Percentiles rank a stretch among this genome's conserved stretches.
Evolutionary conservation across 2,329 filamentous ascomycete species (phyloP).

Genomic region (Pseudocercospora vitis): DNA sequence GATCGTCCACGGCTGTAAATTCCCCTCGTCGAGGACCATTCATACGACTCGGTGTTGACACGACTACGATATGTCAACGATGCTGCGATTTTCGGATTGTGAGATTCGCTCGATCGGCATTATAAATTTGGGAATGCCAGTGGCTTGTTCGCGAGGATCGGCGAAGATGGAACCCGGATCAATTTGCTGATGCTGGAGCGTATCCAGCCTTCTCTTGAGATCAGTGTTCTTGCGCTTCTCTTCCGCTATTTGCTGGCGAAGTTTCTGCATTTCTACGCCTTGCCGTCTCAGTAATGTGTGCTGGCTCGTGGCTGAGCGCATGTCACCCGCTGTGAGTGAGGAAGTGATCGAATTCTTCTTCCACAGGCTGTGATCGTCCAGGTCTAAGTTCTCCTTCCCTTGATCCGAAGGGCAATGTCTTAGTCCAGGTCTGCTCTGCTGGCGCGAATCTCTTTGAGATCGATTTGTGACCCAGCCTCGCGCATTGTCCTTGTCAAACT

Average conservation of each 20-base stretch:
- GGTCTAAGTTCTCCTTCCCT: too few relatives aligned
- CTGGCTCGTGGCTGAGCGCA: not conserved
- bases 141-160: not conserved
- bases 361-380: not conserved
- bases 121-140: too few relatives aligned
- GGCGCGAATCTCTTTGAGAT: too few relatives aligned
- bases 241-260: not conserved
- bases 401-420: too few relatives aligned
- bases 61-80: too few relatives aligned
- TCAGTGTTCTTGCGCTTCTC: constrained; percentile 1
- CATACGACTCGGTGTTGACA: too few relatives aligned
- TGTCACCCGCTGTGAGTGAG: not conserved
- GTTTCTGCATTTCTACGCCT: not conserved
- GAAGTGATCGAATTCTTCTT: not conserved
- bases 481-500: too few relatives aligned
- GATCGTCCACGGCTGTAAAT: too few relatives aligned
- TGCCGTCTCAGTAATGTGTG: not conserved
- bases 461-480: too few relatives aligned
- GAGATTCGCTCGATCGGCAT: too few relatives aligned
- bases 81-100: not conserved
- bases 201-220: not conserved
- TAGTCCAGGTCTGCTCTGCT: too few relatives aligned
- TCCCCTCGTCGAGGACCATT: too few relatives aligned
- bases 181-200: constrained; percentile 7
- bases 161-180: not conserved